Evolutionary conservation across 768 basidiomycete species (phyloP), one percentile per base, ranked within the genome.

Genomic region (Tulasnella sp.): DNA sequence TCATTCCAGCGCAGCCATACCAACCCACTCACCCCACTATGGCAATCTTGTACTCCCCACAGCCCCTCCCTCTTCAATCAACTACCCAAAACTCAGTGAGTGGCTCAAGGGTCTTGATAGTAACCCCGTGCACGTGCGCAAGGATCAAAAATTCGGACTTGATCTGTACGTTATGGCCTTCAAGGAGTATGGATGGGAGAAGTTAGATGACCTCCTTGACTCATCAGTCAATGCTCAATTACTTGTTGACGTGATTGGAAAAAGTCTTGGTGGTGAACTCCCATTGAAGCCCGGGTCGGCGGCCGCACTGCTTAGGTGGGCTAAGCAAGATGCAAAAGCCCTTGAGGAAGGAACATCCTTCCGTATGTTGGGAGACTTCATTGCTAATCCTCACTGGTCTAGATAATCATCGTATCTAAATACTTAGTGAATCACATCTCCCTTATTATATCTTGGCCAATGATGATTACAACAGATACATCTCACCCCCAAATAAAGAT

Each of bases 161-260:
- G 23, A 13, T 23, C 6, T 7, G 44, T 46, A 46, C 15, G 15
- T 57, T n/a, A 23, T 23, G 9, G 55, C 55, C 39, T 71, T 71
- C 70, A 71, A 71, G 70, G 32, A 71, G 15, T 57, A 57, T 29
- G 70, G 70, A 44, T 71, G 70, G 70, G 42, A 71, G 42, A 39
- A 35, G 16, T 32, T 71, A 39, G 70, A 71, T 16, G 42, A 71
- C 70, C 20, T 71, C 18, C 70, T 71, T 71, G 70, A 71, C 42
- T 35, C n/a, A 23, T 71, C 42, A 3, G 42, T 71, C 16, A 71
- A 2, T 71, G 70, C 70, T 6, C 13, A 2, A 29, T 23, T 57
- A 26, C 3, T 57, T 23, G 26, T 57, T 29, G 55, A 4, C 6
- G 55, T 57, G 55, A 29, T 57, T 23, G 26, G 20, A 11, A 32